Evolutionary conservation across 352 stramenopile genomes (phyloP), one percentile per base, ranked within the genome.

Genomic region (Globisporangium orthogonon): DNA sequence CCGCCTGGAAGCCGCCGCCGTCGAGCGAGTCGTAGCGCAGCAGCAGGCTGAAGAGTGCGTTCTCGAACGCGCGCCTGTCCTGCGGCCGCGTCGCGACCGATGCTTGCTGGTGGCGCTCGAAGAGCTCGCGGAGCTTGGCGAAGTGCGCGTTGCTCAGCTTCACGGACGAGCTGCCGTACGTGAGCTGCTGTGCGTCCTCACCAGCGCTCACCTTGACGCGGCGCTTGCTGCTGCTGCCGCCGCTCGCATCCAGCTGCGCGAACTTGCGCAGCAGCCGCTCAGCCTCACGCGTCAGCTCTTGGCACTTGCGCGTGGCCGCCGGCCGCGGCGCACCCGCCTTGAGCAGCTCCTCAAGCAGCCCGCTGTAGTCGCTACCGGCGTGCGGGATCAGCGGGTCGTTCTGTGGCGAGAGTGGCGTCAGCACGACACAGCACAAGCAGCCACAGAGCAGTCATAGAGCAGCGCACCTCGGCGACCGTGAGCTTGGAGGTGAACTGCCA

Each of bases 21-120:
- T 98, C 88, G 23, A 98, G 69, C 56, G 91, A 92, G 66, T 98
- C 91, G 66, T 98, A 98, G 35, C 91, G 80, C 58, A 96, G 66
- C 14, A 98, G 62, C 49, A 97, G 61, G 35, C 80, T 88, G 63
- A 98, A 98, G 13, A 97, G 68, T 39, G 74, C 71, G 57, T 73
- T 84, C 52, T 87, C 70, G 62, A 96, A 96, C 48, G 69, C 54
- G 14, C 58, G 61, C 52, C 72, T 58, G 31, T 73, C 52, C 43
- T 69, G 64, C 9, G 58, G 56, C 1, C 11, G n/a, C 31, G 56
- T 59, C 44, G 59, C 56, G 2, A 50, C 9, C 35, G 45, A 63
- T 9, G 66, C 61, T 13, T 54, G 50, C 2, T 71, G 65, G 43
- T 85, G 76, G 7, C 77, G 75, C 47, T 78, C 72, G 64, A 88